Base-by-base conservation (phyloP, 306 rosid species). In the Quillaja saponaria region DNA sequence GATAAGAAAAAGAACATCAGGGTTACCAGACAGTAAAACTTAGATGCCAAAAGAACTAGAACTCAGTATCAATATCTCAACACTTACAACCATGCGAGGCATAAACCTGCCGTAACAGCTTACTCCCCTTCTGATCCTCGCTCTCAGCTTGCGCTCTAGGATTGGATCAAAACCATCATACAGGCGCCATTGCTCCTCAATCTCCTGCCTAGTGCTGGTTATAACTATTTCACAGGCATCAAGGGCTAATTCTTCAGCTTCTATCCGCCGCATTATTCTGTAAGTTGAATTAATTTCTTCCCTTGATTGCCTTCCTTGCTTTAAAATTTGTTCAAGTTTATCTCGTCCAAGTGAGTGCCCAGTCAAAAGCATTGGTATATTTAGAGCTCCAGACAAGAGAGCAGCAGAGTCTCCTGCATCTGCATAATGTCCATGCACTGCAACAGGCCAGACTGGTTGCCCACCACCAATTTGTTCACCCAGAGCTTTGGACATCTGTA, bases 151-250 rank as follows among this genome's bases (percentile, higher is more conserved):
- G 34, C 86, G 82, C 60, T 80, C 90, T 20, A 84, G 60, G 33
- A 80, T 53, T n/a, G 90, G 86, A 69, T 84, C 90, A 74, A 84
- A 84, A 8, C 90, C 90, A 63, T 84, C 90, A 49, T 80, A 84
- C 20, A 84, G 71, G 46, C 84, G 86, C 84, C 90, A 84, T 39
- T 84, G 90, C 56, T 76, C 71, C 48, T 84, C 90, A 13, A 80
- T 84, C 69, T 84, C 90, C 60, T 84, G 90, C 53, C 84, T 78
- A 13, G 86, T 84, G 76, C 90, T 80, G 57, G 90, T 84, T 57
- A 84, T 80, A 52, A 80, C 75, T 19, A 78, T 80, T 69, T 84
- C 90, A 17, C 86, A 77, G 49, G 79, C 75, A 75, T 84, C 90
- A 57, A 84, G 86, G 7, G 86, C 19, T 35, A 84, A 58, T 61